Conservation (phyloP, 169 alveolate species). For the Babesia gibsoni region DNA sequence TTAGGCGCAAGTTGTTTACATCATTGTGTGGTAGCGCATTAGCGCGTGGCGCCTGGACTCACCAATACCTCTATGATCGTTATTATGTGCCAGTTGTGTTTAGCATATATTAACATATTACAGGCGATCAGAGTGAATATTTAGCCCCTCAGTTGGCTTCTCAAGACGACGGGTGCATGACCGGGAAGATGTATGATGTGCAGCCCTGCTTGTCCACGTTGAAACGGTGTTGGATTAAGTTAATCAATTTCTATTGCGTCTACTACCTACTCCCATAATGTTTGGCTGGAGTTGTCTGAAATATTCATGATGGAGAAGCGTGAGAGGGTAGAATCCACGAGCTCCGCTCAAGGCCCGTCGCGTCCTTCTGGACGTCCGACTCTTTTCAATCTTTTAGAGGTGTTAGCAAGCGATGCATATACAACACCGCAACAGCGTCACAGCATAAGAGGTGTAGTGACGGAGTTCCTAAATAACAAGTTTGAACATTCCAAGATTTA, state of each 20-base stretch:
- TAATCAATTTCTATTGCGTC: background rate
- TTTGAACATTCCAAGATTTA: constrained; percentile 84
- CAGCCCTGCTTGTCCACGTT: background rate
- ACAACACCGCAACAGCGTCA: constrained; percentile 89
- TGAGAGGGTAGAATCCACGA: constrained; percentile 2
- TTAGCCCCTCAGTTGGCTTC: background rate
- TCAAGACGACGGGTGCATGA: background rate
- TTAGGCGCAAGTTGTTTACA: constrained; percentile 6
- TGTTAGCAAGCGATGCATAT: constrained; percentile 80
- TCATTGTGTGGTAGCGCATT: constrained; percentile 28
- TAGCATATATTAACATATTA: background rate
- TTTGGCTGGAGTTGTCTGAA: background rate
- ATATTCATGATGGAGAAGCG: constrained; percentile 31
- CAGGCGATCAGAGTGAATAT: background rate
- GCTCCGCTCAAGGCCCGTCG: constrained; percentile 7
- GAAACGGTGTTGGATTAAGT: background rate
- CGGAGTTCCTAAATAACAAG: constrained; percentile 82
- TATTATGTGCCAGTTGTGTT: background rate
- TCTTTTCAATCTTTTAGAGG: constrained; percentile 80
- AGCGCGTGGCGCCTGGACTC: background rate
- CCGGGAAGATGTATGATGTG: constrained; percentile 25
- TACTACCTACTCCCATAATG: background rate
- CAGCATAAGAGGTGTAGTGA: constrained; percentile 84
- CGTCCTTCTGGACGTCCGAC: constrained; percentile 75
- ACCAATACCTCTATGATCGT: background rate